These are phyloP conservation scores for Begonia masoniana DNA, from an alignment of 306 rosid genomes.

Conservation along the genomic window DNA sequence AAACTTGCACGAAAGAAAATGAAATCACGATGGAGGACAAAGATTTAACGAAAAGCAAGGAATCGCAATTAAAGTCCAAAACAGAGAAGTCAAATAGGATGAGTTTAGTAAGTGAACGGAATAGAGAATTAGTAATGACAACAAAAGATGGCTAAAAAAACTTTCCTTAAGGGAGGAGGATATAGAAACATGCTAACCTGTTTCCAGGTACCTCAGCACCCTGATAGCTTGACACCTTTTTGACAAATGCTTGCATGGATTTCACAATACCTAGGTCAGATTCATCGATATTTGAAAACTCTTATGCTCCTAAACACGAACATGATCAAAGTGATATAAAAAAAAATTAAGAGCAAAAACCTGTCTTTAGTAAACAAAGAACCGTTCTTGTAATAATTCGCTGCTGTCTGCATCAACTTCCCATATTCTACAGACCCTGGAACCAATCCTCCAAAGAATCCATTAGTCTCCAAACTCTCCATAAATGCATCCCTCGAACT, in stretches of 20 bases:
- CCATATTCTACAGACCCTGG: conserved; percentile 64
- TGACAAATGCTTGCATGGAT: conserved; percentile 72
- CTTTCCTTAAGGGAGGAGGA: neutral
- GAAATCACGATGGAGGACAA: too few species aligned
- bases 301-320: too few species aligned
- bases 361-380: conserved; percentile 45
- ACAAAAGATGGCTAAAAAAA: too few species aligned
- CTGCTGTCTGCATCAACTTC: conserved; percentile 68
- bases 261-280: conserved; percentile 59
- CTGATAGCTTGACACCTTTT: conserved; percentile 66
- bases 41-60: too few species aligned
- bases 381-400: conserved; percentile 51
- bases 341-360: conserved; percentile 14
- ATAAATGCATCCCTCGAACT: conserved; percentile 57
- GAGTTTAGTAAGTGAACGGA: too few species aligned
- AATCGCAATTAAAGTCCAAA: too few species aligned
- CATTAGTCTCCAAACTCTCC: conserved; percentile 63
- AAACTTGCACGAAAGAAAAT: too few species aligned
- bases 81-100: too few species aligned
- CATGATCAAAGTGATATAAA: neutral
- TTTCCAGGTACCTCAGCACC: conserved; percentile 83
- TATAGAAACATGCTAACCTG: conserved; percentile 32
- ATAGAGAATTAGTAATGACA: too few species aligned
- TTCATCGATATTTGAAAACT: conserved; percentile 16
- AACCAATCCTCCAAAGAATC: conserved; percentile 66